Base-by-base conservation (phyloP, 1,284 basidiomycete genomes). In the Leccinum solheimii region DNA sequence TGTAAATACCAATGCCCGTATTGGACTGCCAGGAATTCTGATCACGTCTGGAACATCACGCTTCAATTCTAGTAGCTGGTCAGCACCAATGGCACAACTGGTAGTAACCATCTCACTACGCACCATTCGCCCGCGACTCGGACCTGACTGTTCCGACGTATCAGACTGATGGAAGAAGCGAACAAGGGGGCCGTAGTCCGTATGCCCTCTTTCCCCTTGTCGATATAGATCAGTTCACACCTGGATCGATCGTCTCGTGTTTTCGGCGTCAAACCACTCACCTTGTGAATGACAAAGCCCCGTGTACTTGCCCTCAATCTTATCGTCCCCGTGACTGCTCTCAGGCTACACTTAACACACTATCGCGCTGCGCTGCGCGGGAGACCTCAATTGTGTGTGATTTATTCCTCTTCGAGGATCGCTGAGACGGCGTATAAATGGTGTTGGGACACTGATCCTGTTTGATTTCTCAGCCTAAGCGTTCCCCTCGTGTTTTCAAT, bases 1-100 rank as follows among this genome's bases (percentile, higher is more conserved):
- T 43, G 60, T 51, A 51, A 66, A 66, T n/a, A 64, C 43, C 23
- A 62, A 1, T 6, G 59, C 59, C 10, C 64, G 56, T 49, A 60
- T 56, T 13, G 30, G 55, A 16, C 63, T 51, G 6, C 48, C 51
- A 14, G 19, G 23, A 23, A 23, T 21, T 26, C 3, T 51, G 4
- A 59, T 58, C 8, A 51, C 61, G 16, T 21, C 21, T 43, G 40
- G 40, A 19, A 43, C 40, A 4, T 43, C 9, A 19, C 40, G 23
- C 9, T 14, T 43, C 23, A 23, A 23, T 43, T 43, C 40, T 43
- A 7, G 40, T 19, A 43, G 52, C 30, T 26, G 13, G 23, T 23
- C 23, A 23, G 23, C 23, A 21, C 63, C n/a, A 63, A 34, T 27
- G 32, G 34, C 21, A 7, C 21, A 23, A 23, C 45, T 13, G 11